Conservation (phyloP, 2,329 filamentous ascomycete species). For the Hortaea sp. region DNA sequence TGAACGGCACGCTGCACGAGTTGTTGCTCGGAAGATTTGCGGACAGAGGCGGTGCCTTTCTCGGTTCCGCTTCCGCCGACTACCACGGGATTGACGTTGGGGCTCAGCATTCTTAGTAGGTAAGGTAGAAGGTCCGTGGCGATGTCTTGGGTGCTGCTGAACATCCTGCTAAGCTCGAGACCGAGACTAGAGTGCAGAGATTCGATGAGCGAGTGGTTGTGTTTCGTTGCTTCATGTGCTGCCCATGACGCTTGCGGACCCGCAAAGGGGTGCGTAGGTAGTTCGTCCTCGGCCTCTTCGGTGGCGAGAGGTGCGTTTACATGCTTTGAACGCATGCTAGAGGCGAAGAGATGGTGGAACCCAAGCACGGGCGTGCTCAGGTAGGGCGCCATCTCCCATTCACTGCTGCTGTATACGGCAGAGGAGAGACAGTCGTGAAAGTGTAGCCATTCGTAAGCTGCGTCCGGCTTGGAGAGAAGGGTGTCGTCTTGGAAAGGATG, state of each 20-base stretch:
- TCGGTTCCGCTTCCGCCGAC: slow-evolving; percentile 45
- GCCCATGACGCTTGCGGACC: slow-evolving; percentile 73
- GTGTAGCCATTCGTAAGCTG: slow-evolving; percentile 87
- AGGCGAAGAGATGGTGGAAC: slow-evolving; percentile 85
- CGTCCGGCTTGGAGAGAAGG: slow-evolving; percentile 75
- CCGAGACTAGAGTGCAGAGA: slow-evolving; percentile 63
- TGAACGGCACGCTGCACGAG: slow-evolving; percentile 73
- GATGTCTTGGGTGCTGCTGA: slow-evolving; percentile 68
- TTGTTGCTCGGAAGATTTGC: slow-evolving; percentile 71
- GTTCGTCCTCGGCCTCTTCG: slow-evolving; percentile 36
- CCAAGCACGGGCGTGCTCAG: slow-evolving; percentile 77
- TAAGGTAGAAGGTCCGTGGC: slow-evolving; percentile 78
- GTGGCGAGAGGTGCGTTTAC: slow-evolving; percentile 35
- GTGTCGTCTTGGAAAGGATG: slow-evolving; percentile 90
- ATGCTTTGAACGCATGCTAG: slow-evolving; percentile 45
- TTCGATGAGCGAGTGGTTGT: slow-evolving; percentile 64
- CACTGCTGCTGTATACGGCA: slow-evolving; percentile 70
- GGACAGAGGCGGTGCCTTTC: slow-evolving; percentile 65
- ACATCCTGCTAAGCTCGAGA: slow-evolving; percentile 62
- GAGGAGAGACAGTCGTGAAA: slow-evolving; percentile 81
- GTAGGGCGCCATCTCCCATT: slow-evolving; percentile 87
- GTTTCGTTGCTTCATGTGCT: slow-evolving; percentile 70
- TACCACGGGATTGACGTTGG: slow-evolving; percentile 83
- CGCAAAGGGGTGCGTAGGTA: slow-evolving; percentile 55
- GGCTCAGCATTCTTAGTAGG: slow-evolving; percentile 71